These are phyloP conservation scores for Xylaria sp. DNA, from an alignment of 2,329 filamentous ascomycete genomes.

Conservation along the genomic window DNA sequence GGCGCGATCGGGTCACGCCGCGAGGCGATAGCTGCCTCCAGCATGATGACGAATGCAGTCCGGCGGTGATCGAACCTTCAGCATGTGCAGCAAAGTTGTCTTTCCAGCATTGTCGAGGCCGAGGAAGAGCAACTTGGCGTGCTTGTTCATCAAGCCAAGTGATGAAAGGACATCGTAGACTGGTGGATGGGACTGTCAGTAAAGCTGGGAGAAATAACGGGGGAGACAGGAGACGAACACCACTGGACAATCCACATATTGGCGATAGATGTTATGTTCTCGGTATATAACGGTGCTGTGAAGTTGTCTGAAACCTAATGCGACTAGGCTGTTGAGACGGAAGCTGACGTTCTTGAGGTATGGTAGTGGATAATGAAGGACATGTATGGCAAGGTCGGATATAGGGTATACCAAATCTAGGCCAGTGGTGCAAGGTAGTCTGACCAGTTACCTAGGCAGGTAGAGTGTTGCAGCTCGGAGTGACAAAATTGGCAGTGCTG, in stretches of 20 bases:
- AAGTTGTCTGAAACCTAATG: constrained; percentile 18
- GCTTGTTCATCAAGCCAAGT: constrained; percentile 91
- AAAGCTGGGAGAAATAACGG: constrained; percentile 30
- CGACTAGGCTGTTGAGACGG: constrained; percentile 25
- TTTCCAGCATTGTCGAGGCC: constrained; percentile 95
- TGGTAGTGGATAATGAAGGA: constrained; percentile 38
- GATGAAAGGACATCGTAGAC: constrained; percentile 92
- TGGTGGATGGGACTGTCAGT: constrained; percentile 59
- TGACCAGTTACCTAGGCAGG: not conserved
- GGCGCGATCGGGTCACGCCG: constrained; percentile 26
- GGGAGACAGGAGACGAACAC: constrained; percentile 71
- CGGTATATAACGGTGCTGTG: constrained; percentile 26
- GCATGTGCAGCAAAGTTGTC: constrained; percentile 92
- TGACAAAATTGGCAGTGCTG: constrained; percentile 33
- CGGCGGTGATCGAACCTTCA: constrained; percentile 74
- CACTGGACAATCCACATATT: constrained; percentile 95
- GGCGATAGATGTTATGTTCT: constrained; percentile 41
- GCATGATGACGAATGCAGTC: constrained; percentile 17
- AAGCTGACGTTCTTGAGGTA: constrained; percentile 34
- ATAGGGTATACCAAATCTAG: constrained; percentile 2
- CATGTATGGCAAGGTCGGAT: constrained; percentile 17
- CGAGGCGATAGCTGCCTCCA: constrained; percentile 6
- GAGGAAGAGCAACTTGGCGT: constrained; percentile 93
- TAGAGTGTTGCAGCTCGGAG: constrained; percentile 16
- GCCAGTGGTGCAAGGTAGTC: not conserved